A percentile compares a stretch with the other conserved stretches of the same genome.
These are phyloP conservation scores for Marasmius oreades DNA, from an alignment of 1,284 basidiomycete genomes.

Conservation along the genomic window DNA sequence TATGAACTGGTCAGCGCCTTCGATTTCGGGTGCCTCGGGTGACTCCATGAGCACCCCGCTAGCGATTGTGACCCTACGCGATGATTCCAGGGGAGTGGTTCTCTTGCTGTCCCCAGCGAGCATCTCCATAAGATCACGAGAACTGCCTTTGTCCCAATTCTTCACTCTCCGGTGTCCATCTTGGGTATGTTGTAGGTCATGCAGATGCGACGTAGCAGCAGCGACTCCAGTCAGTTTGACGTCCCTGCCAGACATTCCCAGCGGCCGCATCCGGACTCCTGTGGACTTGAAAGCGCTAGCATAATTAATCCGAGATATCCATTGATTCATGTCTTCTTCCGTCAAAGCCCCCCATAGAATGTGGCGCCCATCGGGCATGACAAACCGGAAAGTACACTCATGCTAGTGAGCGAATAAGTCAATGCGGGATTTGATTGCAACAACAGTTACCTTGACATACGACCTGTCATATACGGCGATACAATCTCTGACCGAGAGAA, in stretches of 20 bases:
- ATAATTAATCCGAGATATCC: constrained; percentile 94
- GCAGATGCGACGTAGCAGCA: constrained; percentile 77
- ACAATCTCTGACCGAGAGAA: constrained; percentile 75
- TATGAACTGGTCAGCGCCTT: constrained; percentile 64
- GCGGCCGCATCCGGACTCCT: constrained; percentile 80
- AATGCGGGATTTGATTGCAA: not conserved
- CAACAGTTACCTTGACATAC: constrained; percentile 64
- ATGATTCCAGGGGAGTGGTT: constrained; percentile 20
- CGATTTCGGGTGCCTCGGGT: constrained; percentile 46
- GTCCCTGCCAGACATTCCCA: constrained; percentile 65
- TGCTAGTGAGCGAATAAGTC: constrained; percentile 40
- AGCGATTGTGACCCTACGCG: constrained; percentile 26
- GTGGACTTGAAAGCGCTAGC: constrained; percentile 88
- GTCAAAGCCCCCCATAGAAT: constrained; percentile 76
- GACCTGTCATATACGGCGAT: constrained; percentile 79
- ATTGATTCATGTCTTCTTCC: constrained; percentile 82
- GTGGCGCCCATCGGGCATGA: constrained; percentile 75
- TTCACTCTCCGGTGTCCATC: constrained; percentile 31
- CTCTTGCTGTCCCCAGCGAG: constrained; percentile 27
- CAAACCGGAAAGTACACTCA: constrained; percentile 75
- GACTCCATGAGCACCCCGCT: constrained; percentile 36
- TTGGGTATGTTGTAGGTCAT: constrained; percentile 49
- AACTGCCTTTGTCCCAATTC: constrained; percentile 43
- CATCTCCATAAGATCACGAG: constrained; percentile 37
- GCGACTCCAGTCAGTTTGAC: constrained; percentile 78